A percentile compares a stretch with the other conserved stretches of the same genome.
These are phyloP conservation scores for Aquilaria malaccensis DNA, from an alignment of 345 rosid genomes.

Conservation along the genomic window DNA sequence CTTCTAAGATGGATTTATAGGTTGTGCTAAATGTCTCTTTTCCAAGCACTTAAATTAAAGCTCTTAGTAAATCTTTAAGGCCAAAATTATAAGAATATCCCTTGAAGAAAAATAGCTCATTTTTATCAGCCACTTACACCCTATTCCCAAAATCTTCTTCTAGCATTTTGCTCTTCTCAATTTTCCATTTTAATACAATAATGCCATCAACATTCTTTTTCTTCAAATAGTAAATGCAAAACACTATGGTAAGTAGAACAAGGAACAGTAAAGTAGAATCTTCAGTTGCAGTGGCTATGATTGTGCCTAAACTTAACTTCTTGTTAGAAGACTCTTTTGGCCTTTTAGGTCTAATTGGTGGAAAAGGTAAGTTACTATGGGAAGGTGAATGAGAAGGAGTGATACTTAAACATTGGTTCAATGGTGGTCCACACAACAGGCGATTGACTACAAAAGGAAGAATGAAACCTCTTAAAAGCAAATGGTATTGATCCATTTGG, in stretches of 20 bases:
- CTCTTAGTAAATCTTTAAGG: conserved; percentile 84
- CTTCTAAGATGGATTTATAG: conserved; percentile 86
- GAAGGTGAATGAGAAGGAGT: conserved; percentile 57
- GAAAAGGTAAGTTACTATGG: conserved; percentile 18
- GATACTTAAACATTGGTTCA: conserved; percentile 39
- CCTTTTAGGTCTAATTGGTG: conserved; percentile 20
- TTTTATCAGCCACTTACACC: conserved; percentile 91
- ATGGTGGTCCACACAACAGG: conserved; percentile 62
- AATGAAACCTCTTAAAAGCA: conserved; percentile 49
- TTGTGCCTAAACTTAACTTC: conserved; percentile 41
- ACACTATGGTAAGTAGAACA: conserved; percentile 31
- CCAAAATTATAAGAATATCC: conserved; percentile 74
- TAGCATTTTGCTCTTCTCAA: conserved; percentile 43
- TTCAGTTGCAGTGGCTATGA: conserved; percentile 59
- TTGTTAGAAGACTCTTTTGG: conserved; percentile 25
- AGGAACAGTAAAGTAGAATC: conserved; percentile 37
- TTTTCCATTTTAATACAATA: conserved; percentile 41
- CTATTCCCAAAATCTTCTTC: conserved; percentile 91
- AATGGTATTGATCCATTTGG: conserved; percentile 78
- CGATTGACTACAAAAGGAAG: conserved; percentile 60
- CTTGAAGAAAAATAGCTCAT: conserved; percentile 88
- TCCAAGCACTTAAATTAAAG: conserved; percentile 92
- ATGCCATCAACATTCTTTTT: conserved; percentile 31
- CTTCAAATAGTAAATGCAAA: conserved; percentile 41
- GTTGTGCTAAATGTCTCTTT: conserved; percentile 92